Conservation (phyloP, 2,329 filamentous ascomycete genomes). For the Diplodia seriata region DNA sequence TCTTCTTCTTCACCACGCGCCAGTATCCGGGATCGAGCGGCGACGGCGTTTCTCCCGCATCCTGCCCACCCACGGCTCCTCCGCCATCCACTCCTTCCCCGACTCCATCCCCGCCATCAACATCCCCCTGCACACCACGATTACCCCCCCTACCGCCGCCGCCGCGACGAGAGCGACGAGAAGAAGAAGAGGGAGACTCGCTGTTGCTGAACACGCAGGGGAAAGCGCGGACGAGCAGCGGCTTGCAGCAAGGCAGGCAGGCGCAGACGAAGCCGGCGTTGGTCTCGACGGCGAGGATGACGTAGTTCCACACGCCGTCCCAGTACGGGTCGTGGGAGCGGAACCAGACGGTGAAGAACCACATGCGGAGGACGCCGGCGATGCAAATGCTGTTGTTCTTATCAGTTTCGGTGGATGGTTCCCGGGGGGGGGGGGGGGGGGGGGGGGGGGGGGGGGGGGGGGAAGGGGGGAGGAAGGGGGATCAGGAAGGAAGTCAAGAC, state of each 20-base stretch:
- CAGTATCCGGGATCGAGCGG: slow-evolving; percentile 3
- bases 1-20: background rate
- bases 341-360: slow-evolving; percentile 41
- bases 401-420: no score
- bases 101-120: background rate
- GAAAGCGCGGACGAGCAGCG: slow-evolving; percentile 52
- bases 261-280: slow-evolving; percentile 44
- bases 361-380: slow-evolving; percentile 42
- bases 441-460: no score
- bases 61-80: background rate
- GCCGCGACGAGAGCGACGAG: background rate
- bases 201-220: slow-evolving; percentile 46
- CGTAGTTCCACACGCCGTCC: slow-evolving; percentile 41
- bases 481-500: no score
- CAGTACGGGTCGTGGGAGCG: slow-evolving; percentile 41
- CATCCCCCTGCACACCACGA: no score
- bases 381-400: slow-evolving; percentile 40
- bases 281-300: slow-evolving; percentile 42
- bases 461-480: no score
- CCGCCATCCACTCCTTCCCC: no score
- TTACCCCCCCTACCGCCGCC: no score
- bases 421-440: no score
- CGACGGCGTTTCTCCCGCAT: background rate
- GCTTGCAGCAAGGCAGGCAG: slow-evolving; percentile 45
- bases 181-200: background rate